phyloP scores from a whole-genome alignment of 441 rosid species.

The Populus hybrid region DNA sequence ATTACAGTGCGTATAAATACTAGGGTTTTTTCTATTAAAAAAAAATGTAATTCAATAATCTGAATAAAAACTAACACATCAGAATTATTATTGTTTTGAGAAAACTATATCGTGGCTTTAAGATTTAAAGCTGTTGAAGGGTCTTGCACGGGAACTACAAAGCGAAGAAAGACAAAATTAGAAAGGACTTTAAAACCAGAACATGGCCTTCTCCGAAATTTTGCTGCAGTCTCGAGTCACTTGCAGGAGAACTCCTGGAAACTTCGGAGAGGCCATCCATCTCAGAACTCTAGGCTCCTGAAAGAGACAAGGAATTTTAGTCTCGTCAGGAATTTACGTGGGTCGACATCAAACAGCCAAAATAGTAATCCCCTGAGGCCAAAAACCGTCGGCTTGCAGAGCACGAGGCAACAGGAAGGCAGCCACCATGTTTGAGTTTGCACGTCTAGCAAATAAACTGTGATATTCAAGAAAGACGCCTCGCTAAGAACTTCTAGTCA shows the following conservation, averaged over 20 bases:
- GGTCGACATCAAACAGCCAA: neutral
- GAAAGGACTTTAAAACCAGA: neutral
- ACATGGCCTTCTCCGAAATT: neutral
- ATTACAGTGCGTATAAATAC: neutral
- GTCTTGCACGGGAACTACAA: neutral
- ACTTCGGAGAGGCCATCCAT: neutral
- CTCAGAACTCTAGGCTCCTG: neutral
- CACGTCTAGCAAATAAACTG: neutral
- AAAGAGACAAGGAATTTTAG: neutral
- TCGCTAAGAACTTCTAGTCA: neutral
- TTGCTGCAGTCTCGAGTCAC: neutral
- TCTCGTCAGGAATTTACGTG: neutral
- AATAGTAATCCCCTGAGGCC: neutral
- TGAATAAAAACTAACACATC: no score
- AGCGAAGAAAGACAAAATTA: neutral
- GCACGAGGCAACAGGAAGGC: neutral
- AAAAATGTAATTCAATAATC: no score
- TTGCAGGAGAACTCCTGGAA: slow-evolving; percentile 3
- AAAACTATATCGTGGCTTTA: neutral
- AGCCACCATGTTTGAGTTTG: neutral
- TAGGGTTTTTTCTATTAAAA: no score
- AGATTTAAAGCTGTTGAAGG: neutral
- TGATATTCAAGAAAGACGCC: neutral
- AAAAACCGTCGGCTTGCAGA: neutral
- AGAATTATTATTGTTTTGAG: no score